Conservation (phyloP, 169 alveolate species). For the Perkinsus olseni region DNA sequence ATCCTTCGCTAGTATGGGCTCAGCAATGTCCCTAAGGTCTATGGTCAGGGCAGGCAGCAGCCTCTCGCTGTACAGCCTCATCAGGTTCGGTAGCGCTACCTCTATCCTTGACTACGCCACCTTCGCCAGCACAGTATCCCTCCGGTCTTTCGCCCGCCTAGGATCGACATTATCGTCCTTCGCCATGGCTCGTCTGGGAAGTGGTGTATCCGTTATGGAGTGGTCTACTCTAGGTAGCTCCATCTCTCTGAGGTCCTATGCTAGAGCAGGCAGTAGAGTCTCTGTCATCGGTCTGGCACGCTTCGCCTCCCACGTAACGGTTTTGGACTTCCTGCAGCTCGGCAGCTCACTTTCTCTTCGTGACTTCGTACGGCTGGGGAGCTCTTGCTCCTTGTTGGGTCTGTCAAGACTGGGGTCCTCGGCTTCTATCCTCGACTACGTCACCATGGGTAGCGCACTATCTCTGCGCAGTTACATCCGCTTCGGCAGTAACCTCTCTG, state of each 20-base stretch:
- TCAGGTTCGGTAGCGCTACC: not conserved
- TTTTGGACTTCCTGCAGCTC: constrained; percentile 12
- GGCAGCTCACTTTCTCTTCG: not conserved
- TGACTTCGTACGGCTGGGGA: not conserved
- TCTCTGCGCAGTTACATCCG: constrained; percentile 1
- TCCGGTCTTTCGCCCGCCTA: not conserved
- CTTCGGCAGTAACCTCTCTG: constrained; percentile 8
- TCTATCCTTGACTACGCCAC: not conserved
- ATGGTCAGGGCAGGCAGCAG: not conserved
- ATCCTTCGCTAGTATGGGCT: not conserved
- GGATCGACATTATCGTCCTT: not conserved
- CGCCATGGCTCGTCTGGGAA: constrained; percentile 6
- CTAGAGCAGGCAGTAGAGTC: not conserved
- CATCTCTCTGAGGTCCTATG: not conserved
- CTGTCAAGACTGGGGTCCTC: not conserved
- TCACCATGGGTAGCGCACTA: not conserved
- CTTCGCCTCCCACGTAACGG: not conserved
- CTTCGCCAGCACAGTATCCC: not conserved
- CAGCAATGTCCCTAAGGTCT: not conserved
- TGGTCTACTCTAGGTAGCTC: not conserved
- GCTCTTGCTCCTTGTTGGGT: not conserved
- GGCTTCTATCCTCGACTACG: constrained; percentile 1
- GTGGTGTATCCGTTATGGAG: not conserved
- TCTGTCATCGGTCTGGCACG: constrained; percentile 15
- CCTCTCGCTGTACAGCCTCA: not conserved